Evolutionary conservation across 768 basidiomycete genomes (phyloP).

Genomic region (Lepiota venenata): DNA sequence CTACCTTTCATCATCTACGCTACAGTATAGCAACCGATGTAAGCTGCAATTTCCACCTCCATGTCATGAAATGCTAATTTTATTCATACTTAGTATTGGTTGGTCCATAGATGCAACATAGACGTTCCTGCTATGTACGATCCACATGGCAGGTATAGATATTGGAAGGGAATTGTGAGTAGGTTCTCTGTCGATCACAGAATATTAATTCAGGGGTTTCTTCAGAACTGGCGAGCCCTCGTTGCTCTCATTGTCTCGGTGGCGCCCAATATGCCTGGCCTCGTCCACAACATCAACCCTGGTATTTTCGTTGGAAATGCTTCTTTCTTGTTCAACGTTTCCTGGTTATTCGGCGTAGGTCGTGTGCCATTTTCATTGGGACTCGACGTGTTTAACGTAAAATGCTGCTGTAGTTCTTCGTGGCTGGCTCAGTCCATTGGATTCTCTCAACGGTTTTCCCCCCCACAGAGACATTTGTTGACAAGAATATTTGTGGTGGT

Average conservation of each 20-base stretch:
- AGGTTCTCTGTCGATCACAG: background rate
- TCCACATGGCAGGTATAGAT: constrained; percentile 76
- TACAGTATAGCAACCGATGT: constrained; percentile 46
- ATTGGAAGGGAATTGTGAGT: constrained; percentile 69
- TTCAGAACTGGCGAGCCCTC: constrained; percentile 79
- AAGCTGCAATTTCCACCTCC: constrained; percentile 11
- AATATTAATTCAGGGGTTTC: background rate
- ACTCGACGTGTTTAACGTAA: background rate
- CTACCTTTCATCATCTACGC: background rate
- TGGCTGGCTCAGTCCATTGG: constrained; percentile 31
- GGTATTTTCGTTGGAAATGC: constrained; percentile 58
- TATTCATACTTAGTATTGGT: constrained; percentile 64
- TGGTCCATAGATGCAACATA: constrained; percentile 66
- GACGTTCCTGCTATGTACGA: constrained; percentile 86
- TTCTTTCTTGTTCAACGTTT: constrained; percentile 59
- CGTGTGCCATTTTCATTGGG: background rate
- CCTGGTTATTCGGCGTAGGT: constrained; percentile 75
- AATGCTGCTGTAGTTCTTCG: constrained; percentile 31
- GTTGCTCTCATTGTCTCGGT: constrained; percentile 67
- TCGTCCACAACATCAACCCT: constrained; percentile 71
- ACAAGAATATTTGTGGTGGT: constrained; percentile 28
- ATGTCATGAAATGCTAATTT: constrained; percentile 1
- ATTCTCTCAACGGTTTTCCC: constrained; percentile 36
- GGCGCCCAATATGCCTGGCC: constrained; percentile 70
- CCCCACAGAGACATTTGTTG: constrained; percentile 38